Conservation (phyloP, 2,329 filamentous ascomycete genomes). For the Fusarium penzigii region DNA sequence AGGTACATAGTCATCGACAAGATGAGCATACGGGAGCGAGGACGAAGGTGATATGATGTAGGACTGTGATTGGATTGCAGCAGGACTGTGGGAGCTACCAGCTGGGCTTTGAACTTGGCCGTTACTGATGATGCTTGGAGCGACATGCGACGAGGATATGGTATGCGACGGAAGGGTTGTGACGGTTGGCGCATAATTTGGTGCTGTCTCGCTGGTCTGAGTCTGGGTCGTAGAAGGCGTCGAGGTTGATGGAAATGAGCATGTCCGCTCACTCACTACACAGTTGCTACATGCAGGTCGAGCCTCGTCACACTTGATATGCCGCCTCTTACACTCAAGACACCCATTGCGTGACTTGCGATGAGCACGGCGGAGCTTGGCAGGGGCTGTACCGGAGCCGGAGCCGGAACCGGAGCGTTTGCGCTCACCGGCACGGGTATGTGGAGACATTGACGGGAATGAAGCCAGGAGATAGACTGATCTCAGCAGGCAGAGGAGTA, state of each 20-base stretch:
- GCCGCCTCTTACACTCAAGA: slow-evolving; percentile 41
- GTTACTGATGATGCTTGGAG: background rate
- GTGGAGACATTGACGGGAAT: slow-evolving; percentile 20
- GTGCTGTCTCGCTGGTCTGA: slow-evolving; percentile 7
- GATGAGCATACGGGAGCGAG: slow-evolving; percentile 10
- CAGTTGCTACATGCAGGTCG: slow-evolving; percentile 44
- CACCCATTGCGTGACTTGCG: slow-evolving; percentile 44
- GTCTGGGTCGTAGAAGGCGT: slow-evolving; percentile 7
- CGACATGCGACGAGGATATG: slow-evolving; percentile 1
- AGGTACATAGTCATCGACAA: slow-evolving; percentile 6
- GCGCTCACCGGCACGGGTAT: slow-evolving; percentile 10
- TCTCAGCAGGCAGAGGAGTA: background rate
- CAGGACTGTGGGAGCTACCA: slow-evolving; percentile 21
- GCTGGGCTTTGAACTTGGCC: slow-evolving; percentile 24
- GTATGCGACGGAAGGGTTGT: slow-evolving; percentile 4
- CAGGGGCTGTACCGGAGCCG: slow-evolving; percentile 13
- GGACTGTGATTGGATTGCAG: background rate
- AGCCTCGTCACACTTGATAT: slow-evolving; percentile 46
- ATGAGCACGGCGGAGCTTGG: slow-evolving; percentile 39
- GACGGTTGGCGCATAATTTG: slow-evolving; percentile 3
- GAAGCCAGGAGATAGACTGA: background rate
- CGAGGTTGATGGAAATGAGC: slow-evolving; percentile 32
- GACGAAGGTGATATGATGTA: slow-evolving; percentile 1
- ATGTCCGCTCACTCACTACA: slow-evolving; percentile 37
- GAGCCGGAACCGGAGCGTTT: slow-evolving; percentile 16